phyloP scores from a whole-genome alignment of 768 basidiomycete species.

The Xerocomellus amylosporus region DNA sequence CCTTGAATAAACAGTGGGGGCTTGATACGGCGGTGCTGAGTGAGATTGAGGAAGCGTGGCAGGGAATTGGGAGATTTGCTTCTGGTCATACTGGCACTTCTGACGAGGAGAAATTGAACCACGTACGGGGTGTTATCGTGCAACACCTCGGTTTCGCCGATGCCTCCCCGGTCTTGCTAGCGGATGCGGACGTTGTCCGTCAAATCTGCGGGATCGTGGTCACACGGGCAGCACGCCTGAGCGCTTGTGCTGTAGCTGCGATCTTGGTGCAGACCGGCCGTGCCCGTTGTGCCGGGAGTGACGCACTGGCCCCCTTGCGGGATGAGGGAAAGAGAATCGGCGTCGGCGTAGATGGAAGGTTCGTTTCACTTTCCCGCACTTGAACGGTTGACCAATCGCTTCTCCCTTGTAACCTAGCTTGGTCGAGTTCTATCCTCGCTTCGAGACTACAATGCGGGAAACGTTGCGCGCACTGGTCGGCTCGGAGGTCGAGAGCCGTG shows the following conservation, averaged over 20 bases:
- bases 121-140: slow-evolving; percentile 59
- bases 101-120: slow-evolving; percentile 41
- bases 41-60: slow-evolving; percentile 76
- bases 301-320: slow-evolving; percentile 15
- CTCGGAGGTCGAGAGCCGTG: slow-evolving; percentile 69
- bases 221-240: slow-evolving; percentile 76
- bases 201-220: slow-evolving; percentile 80
- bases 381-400: not conserved
- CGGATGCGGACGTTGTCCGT: slow-evolving; percentile 73
- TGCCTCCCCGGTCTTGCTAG: slow-evolving; percentile 48
- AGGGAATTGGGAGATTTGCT: slow-evolving; percentile 37
- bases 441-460: slow-evolving; percentile 69
- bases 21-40: slow-evolving; percentile 94
- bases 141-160: slow-evolving; percentile 58
- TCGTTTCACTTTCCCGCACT: slow-evolving; percentile 3
- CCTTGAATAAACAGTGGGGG: slow-evolving; percentile 88
- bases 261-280: slow-evolving; percentile 79
- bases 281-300: slow-evolving; percentile 47
- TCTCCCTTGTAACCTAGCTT: slow-evolving; percentile 47
- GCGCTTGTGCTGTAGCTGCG: slow-evolving; percentile 84
- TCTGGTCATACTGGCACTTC: slow-evolving; percentile 19
- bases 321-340: slow-evolving; percentile 53
- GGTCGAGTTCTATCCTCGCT: slow-evolving; percentile 89
- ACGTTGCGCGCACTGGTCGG: slow-evolving; percentile 78
- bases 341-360: slow-evolving; percentile 95